These are phyloP conservation scores for Babesia ovata DNA, from an alignment of 169 alveolate species.

Conservation along the genomic window DNA sequence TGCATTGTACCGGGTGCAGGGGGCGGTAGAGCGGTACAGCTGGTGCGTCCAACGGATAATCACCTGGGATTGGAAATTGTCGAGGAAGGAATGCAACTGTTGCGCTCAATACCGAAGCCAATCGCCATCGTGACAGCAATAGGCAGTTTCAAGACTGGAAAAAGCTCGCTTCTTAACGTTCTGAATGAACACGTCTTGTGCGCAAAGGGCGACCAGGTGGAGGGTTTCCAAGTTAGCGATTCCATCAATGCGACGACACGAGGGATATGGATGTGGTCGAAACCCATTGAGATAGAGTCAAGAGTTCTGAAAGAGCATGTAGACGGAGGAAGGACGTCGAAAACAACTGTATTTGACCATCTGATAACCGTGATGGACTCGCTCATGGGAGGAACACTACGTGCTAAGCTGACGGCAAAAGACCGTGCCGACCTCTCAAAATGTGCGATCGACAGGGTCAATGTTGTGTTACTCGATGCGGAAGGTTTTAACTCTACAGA, in stretches of 20 bases:
- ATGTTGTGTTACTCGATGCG: conserved; percentile 74
- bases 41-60: conserved; percentile 72
- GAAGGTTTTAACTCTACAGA: conserved; percentile 77
- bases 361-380: conserved; percentile 60
- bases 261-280: conserved; percentile 81
- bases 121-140: conserved; percentile 79
- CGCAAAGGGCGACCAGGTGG: conserved; percentile 46
- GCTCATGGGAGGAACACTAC: conserved; percentile 58
- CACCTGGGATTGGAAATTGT: conserved; percentile 73
- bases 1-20: conserved; percentile 28
- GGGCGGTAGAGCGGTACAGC: conserved; percentile 72
- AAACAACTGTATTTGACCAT: conserved; percentile 21
- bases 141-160: conserved; percentile 81
- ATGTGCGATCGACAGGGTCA: conserved; percentile 41
- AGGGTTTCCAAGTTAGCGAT: conserved; percentile 70
- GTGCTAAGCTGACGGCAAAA: conserved; percentile 41
- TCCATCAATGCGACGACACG: conserved; percentile 70
- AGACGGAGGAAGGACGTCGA: conserved; percentile 4
- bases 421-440: conserved; percentile 48
- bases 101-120: conserved; percentile 73
- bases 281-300: conserved; percentile 68
- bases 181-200: conserved; percentile 70
- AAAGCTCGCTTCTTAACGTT: conserved; percentile 74
- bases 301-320: conserved; percentile 13
- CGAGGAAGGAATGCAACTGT: conserved; percentile 66